phyloP scores from a whole-genome alignment of 176 grass and related monocot genomes.

The Cenchrus fungigraminus region DNA sequence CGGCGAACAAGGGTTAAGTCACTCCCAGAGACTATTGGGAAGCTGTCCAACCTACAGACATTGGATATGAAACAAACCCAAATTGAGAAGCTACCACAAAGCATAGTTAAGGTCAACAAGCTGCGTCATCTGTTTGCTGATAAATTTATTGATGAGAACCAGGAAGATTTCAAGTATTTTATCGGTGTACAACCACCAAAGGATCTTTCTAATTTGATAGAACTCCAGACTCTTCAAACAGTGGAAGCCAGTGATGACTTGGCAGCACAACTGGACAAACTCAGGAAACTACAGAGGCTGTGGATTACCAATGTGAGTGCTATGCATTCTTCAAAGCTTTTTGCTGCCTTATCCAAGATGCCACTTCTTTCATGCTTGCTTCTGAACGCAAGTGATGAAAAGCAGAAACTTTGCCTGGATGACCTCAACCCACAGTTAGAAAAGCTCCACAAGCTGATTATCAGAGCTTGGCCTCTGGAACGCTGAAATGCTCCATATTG shows the following conservation, averaged over 20 bases:
- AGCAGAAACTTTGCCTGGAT: slow-evolving; percentile 42
- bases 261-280: not conserved
- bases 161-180: slow-evolving; percentile 22
- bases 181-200: slow-evolving; percentile 12
- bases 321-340: not conserved
- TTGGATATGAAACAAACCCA: slow-evolving; percentile 39
- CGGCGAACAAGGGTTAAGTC: slow-evolving; percentile 22
- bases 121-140: slow-evolving; percentile 25
- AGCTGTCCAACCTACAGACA: not conserved
- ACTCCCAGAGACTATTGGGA: slow-evolving; percentile 21
- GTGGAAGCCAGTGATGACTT: slow-evolving; percentile 19
- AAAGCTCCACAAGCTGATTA: not conserved
- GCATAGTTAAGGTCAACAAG: slow-evolving; percentile 10
- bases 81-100: slow-evolving; percentile 31
- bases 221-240: slow-evolving; percentile 34
- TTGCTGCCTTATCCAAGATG: not conserved
- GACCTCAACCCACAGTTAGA: not conserved
- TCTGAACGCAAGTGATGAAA: slow-evolving; percentile 27
- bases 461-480: slow-evolving; percentile 24
- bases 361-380: slow-evolving; percentile 34
- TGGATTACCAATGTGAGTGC: slow-evolving; percentile 35
- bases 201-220: slow-evolving; percentile 3
- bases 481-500: slow-evolving; percentile 36
- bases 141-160: not conserved
- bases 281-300: not conserved